A percentile compares a stretch with the other conserved stretches of the same genome.
Conservation (phyloP, 2,329 filamentous ascomycete species). For the Stagonosporopsis vannaccii region DNA sequence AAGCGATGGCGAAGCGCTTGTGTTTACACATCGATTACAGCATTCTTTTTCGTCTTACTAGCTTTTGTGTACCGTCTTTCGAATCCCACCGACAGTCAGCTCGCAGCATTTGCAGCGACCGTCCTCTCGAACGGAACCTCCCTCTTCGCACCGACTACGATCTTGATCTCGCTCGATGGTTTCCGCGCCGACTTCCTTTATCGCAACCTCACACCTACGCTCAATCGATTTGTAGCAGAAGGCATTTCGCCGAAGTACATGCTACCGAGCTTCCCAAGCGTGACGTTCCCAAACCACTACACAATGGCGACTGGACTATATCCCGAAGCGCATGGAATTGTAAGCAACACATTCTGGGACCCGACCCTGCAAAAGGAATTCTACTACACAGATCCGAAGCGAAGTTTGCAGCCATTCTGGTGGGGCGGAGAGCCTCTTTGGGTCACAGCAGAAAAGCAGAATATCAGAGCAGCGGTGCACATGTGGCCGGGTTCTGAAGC, state of each 20-base stretch:
- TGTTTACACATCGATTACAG: conserved; percentile 55
- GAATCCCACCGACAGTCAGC: conserved; percentile 26
- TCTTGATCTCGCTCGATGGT: conserved; percentile 92
- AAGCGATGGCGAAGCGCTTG: conserved; percentile 50
- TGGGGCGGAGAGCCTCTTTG: conserved; percentile 95
- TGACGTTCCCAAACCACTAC: conserved; percentile 95
- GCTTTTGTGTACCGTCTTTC: conserved; percentile 66
- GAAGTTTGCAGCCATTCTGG: conserved; percentile 86
- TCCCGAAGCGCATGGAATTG: conserved; percentile 89
- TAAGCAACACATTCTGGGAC: conserved; percentile 96
- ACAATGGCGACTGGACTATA: conserved; percentile 91
- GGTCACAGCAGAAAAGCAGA: conserved; percentile 87
- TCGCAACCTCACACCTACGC: conserved; percentile 80
- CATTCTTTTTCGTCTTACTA: conserved; percentile 63
- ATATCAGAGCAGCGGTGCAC: conserved; percentile 81
- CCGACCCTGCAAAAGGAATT: conserved; percentile 79
- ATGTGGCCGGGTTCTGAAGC: conserved; percentile 99
- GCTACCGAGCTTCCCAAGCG: conserved; percentile 91
- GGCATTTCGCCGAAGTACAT: conserved; percentile 93
- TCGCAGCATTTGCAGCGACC: conserved; percentile 32
- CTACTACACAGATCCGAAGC: conserved; percentile 79
- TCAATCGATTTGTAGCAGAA: conserved; percentile 78
- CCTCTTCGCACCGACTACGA: conserved; percentile 87
- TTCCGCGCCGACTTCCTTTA: conserved; percentile 94
- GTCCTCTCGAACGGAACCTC: conserved; percentile 80